A percentile compares a stretch with the other conserved stretches of the same genome.
These are phyloP conservation scores for Pseudoneurospora amorphoporcata DNA, from an alignment of 495 filamentous ascomycete species.

Conservation along the genomic window DNA sequence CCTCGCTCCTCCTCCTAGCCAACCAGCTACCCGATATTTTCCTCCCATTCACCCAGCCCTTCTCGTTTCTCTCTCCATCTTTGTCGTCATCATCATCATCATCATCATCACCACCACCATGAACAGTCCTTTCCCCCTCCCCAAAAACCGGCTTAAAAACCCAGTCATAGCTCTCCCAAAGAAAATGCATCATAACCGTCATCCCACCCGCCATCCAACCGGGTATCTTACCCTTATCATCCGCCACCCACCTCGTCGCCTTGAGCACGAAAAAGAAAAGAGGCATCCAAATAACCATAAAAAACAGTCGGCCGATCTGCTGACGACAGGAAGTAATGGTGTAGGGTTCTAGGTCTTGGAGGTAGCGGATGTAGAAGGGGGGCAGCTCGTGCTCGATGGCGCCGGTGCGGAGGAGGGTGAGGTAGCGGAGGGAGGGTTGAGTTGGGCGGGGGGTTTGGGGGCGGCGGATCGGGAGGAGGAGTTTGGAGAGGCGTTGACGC, in stretches of 20 bases:
- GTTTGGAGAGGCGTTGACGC: slow-evolving; percentile 1
- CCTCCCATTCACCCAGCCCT: background rate
- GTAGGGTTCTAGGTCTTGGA: slow-evolving; percentile 57
- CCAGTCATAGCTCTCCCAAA: slow-evolving; percentile 72
- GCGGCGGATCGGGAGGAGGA: slow-evolving; percentile 35
- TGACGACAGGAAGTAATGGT: slow-evolving; percentile 57
- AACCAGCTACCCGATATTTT: background rate
- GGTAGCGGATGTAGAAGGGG: slow-evolving; percentile 57
- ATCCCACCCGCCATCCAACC: slow-evolving; percentile 48
- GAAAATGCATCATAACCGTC: slow-evolving; percentile 36
- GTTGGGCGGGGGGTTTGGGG: slow-evolving; percentile 53
- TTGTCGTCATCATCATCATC: slow-evolving; percentile 10
- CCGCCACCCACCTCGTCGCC: slow-evolving; percentile 27
- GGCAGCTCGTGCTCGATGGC: slow-evolving; percentile 71
- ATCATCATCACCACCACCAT: too few relatives aligned
- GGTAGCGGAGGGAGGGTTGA: slow-evolving; percentile 75
- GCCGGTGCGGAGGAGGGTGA: slow-evolving; percentile 65
- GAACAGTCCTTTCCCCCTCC: slow-evolving; percentile 71
- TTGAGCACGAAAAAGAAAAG: slow-evolving; percentile 39
- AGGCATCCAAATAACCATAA: slow-evolving; percentile 52
- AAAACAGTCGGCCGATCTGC: slow-evolving; percentile 49
- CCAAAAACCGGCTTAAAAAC: slow-evolving; percentile 62
- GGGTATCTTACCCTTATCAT: slow-evolving; percentile 55
- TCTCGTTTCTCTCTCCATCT: background rate
- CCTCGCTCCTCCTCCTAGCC: background rate